These are phyloP conservation scores for Lupinus albus DNA, from an alignment of 306 rosid genomes.

Conservation along the genomic window DNA sequence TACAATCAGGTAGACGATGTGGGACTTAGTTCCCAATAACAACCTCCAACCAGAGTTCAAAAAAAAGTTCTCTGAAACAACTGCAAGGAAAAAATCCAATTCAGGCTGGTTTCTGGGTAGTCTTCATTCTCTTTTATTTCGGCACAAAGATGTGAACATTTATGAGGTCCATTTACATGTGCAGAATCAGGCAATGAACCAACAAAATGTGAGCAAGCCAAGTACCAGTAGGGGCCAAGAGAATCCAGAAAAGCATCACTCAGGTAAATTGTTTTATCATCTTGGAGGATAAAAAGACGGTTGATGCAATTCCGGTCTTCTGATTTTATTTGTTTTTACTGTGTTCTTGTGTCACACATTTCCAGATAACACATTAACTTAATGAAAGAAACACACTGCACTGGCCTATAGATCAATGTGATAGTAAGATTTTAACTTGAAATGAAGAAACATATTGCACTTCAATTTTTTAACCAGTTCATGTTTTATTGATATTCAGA, in stretches of 20 bases:
- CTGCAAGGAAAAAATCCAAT: not conserved
- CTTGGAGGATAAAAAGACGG: not conserved
- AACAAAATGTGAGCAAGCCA: slow-evolving; percentile 50
- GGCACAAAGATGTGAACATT: slow-evolving; percentile 15
- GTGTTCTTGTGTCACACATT: not conserved
- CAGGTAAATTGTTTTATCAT: slow-evolving; percentile 48
- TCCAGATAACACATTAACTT: not conserved
- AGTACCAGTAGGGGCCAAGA: slow-evolving; percentile 53
- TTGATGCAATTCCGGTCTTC: not conserved
- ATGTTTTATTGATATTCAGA: slow-evolving; percentile 17
- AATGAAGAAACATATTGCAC: no score
- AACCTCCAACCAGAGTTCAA: not conserved
- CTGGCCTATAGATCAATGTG: not conserved
- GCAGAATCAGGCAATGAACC: slow-evolving; percentile 62
- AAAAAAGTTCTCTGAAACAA: not conserved
- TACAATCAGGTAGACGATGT: no score
- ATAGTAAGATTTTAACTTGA: not conserved
- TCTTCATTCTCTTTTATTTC: not conserved
- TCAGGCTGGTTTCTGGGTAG: not conserved
- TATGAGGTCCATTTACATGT: slow-evolving; percentile 31
- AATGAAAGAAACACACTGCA: not conserved
- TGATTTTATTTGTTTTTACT: not conserved
- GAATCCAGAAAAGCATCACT: slow-evolving; percentile 49
- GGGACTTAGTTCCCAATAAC: no score
- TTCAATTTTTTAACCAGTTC: not conserved